Base-by-base conservation (phyloP, 352 stramenopile species). In the Globisporangium apiculatum region DNA sequence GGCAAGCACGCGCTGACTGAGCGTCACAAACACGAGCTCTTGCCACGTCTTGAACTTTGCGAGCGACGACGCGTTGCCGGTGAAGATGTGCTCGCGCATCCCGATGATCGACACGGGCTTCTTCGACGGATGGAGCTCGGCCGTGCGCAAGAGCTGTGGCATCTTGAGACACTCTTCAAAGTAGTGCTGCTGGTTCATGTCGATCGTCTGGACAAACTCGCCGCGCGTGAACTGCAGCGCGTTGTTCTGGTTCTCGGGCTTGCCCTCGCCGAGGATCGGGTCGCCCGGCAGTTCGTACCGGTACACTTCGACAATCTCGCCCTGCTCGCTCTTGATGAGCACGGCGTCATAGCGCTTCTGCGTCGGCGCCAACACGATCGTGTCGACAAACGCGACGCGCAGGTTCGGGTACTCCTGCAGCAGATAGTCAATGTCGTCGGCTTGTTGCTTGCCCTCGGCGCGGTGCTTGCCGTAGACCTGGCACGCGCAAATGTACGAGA, bases 101-200 rank as follows among this genome's bases (percentile, higher is more conserved):
- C 83, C 83, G 52, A 91, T 91, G 51, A 94, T 94, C 42, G 74
- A 83, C 8, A 91, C 79, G 7, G 81, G 81, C 47, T 87, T 81
- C 52, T 76, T 76, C 4, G 76, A 86, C 48, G 76, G 68, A 55
- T 91, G 81, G 38, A 87, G 51, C 38, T 89, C 81, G 7, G 80
- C 79, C 36, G 78, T 89, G 50, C 77, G 76, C 55, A 94, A 61
- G 15, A 94, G 64, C 64, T 91, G 79, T 10, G 82, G 79, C 79
- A 94, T 91, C 76, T 92, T 94, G 45, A 94, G 50, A 62, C 80
- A 91, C 58, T 92, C 82, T 59, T 94, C 84, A 54, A 92, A 90
- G 68, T 91, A 91, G 62, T 91, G 78, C 48, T 94, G 72, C 68
- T 94, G 84, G 67, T 94, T 94, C 84, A 91, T 91, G 74, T 94